Evolutionary conservation across 768 basidiomycete genomes (phyloP).

Genomic region (Amanita brunnescens): DNA sequence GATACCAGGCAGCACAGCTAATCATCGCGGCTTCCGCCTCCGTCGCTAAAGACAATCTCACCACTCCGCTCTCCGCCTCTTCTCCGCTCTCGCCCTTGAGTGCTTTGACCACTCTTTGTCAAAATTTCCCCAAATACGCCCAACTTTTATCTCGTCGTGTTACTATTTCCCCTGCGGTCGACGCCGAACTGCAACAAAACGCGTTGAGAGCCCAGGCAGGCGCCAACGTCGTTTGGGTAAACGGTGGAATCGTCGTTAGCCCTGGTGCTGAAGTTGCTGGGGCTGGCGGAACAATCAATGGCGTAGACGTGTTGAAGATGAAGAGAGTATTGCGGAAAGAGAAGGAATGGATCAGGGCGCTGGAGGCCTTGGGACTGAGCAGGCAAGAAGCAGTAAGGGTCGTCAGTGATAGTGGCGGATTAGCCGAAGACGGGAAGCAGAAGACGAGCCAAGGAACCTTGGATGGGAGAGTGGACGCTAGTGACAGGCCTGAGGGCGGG

Average conservation of each 20-base stretch:
- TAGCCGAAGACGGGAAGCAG: constrained; percentile 38
- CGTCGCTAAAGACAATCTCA: neutral
- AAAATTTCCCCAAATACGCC: constrained; percentile 87
- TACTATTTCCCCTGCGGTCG: constrained; percentile 37
- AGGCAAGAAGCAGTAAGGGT: constrained; percentile 63
- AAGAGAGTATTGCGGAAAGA: constrained; percentile 70
- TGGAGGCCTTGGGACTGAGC: constrained; percentile 55
- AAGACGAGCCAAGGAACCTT: constrained; percentile 18
- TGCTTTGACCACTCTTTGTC: constrained; percentile 60
- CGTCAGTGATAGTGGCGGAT: constrained; percentile 40
- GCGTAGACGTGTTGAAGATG: constrained; percentile 66
- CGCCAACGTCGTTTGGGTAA: constrained; percentile 64
- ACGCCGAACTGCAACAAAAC: constrained; percentile 50
- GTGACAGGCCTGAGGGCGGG: constrained; percentile 76
- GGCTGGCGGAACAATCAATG: constrained; percentile 28
- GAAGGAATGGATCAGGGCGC: constrained; percentile 45
- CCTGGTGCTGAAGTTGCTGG: constrained; percentile 1
- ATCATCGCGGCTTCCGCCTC: constrained; percentile 32
- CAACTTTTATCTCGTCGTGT: constrained; percentile 67
- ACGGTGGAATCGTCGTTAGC: constrained; percentile 52
- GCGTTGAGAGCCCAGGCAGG: constrained; percentile 44
- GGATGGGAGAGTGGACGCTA: constrained; percentile 85
- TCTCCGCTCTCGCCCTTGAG: constrained; percentile 40
- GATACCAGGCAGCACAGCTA: constrained; percentile 67
- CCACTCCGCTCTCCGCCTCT: neutral